Conservation (phyloP, 1,284 basidiomycete species). For the Acaromyces ingoldii region DNA sequence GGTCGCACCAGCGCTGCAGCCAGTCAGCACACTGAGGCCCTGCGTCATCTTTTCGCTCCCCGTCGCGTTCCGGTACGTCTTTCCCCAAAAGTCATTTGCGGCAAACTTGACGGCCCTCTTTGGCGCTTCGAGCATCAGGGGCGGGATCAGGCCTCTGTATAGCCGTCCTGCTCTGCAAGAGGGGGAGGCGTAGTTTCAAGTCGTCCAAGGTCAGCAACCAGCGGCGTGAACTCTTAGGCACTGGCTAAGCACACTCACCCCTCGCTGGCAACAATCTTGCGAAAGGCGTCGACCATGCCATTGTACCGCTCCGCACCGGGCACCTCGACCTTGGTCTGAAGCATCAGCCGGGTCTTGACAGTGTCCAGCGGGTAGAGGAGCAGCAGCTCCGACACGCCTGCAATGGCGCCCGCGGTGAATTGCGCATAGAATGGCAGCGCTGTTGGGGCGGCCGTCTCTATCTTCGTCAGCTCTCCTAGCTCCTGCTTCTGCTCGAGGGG, state of each 20-base stretch:
- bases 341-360: conserved; percentile 94
- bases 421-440: conserved; percentile 74
- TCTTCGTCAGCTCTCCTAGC: too few species aligned
- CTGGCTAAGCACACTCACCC: conserved; percentile 60
- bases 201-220: neutral
- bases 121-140: conserved; percentile 89
- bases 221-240: neutral
- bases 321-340: conserved; percentile 70
- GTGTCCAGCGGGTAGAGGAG: conserved; percentile 86
- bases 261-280: conserved; percentile 72
- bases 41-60: conserved; percentile 83
- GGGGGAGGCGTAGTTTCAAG: conserved; percentile 13
- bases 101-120: conserved; percentile 95
- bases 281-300: conserved; percentile 74
- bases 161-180: conserved; percentile 66
- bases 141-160: conserved; percentile 90
- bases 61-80: conserved; percentile 52
- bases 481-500: too few species aligned
- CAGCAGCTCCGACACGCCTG: conserved; percentile 75
- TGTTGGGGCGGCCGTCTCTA: conserved; percentile 7
- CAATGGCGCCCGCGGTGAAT: conserved; percentile 84
- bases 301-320: conserved; percentile 54
- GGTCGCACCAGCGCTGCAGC: conserved; percentile 88
- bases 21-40: conserved; percentile 76
- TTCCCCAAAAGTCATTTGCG: conserved; percentile 85